Evolutionary conservation across 306 rosid species (phyloP), one percentile per base, ranked within the genome.

Genomic region (Quercus variabilis): DNA sequence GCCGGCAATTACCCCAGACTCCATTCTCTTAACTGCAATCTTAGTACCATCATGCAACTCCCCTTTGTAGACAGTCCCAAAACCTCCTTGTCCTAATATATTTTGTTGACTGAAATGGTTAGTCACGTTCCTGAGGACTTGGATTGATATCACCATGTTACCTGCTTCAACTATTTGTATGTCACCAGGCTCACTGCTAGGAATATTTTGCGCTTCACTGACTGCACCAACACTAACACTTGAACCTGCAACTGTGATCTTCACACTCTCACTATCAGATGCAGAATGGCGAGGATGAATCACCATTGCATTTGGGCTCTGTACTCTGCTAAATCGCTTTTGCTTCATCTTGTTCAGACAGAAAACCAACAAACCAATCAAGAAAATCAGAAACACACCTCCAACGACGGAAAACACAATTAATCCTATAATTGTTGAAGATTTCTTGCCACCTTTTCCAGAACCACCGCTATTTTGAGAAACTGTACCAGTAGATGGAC

Each of bases 151-250:
- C 76, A 94, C 92, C 98, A 94, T 90, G 83, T 92, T 94, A 62
- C 98, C 98, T 7, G 96, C 86, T 78, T 94, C 98, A 73, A 88
- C 94, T 96, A 94, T 90, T 73, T 94, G 98, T 71, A 94, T 88
- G 71, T 90, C 96, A n/a, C 90, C 90, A 38, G 85, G 51, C 79
- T 94, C 95, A 74, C 88, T 84, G 56, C 89, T 28, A 1, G 89
- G 87, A 10, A 83, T 21, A 1, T 94, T 82, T 11, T 83, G 93
- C 2, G 88, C 73, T 76, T 92, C 98, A 74, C 94, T 90, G 52
- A 80, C 75, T 3, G 89, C 88, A 38, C 97, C 98, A 65, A 89
- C 94, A 76, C 94, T 89, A 49, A 92, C 97, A 88, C 96, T 90
- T 2, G 97, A 92, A 41, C 97, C 97, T 6, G 96, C 98, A 62